Conservation (phyloP, 1,139 yeast species). For the Candida glucosophila region DNA sequence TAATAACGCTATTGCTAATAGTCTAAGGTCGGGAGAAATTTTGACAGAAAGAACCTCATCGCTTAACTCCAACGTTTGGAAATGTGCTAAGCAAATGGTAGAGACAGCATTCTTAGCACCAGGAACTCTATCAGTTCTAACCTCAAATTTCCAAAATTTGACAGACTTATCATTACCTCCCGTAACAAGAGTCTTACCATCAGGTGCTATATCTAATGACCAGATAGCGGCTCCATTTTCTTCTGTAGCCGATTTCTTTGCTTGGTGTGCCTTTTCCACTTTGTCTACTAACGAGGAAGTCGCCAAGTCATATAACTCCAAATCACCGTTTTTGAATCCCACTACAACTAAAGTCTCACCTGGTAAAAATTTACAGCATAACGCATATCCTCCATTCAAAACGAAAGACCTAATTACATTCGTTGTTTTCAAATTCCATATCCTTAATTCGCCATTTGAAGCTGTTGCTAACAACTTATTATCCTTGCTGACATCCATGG, state of each 20-base stretch:
- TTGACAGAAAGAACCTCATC: constrained; percentile 80
- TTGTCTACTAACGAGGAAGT: constrained; percentile 66
- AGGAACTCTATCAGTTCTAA: constrained; percentile 58
- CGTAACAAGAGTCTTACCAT: constrained; percentile 78
- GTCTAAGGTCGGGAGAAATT: constrained; percentile 74
- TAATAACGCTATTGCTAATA: constrained; percentile 73
- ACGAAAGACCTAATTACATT: constrained; percentile 73
- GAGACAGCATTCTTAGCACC: constrained; percentile 53
- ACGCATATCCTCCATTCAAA: constrained; percentile 74
- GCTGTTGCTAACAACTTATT: constrained; percentile 79
- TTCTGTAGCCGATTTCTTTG: constrained; percentile 10
- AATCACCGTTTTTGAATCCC: constrained; percentile 85
- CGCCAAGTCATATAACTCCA: constrained; percentile 82
- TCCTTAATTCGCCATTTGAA: constrained; percentile 78
- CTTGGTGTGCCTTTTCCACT: constrained; percentile 62
- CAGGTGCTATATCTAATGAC: constrained; percentile 81
- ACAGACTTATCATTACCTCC: constrained; percentile 92
- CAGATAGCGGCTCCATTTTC: constrained; percentile 69
- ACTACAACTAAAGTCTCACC: constrained; percentile 83
- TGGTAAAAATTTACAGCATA: constrained; percentile 76
- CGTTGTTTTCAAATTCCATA: constrained; percentile 74
- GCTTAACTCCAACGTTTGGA: constrained; percentile 71
- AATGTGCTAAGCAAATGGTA: constrained; percentile 56
- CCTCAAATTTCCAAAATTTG: constrained; percentile 80
- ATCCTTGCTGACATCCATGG: constrained; percentile 76